phyloP scores from a whole-genome alignment of 345 rosid genomes.

The Dipteronia sinensis region DNA sequence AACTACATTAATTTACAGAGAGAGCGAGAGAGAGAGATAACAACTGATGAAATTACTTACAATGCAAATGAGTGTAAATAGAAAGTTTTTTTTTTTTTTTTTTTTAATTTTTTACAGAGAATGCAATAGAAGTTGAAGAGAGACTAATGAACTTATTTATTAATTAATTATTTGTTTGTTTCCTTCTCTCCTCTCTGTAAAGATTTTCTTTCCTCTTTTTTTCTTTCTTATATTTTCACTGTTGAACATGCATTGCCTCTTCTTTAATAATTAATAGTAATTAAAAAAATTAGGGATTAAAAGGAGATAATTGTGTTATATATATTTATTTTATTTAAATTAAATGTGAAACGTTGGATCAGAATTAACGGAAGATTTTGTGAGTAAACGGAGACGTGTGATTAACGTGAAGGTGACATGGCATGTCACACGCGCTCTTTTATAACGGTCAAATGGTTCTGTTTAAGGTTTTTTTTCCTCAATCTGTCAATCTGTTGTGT shows the following conservation, averaged over 20 bases:
- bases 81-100: no score
- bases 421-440: constrained; percentile 24
- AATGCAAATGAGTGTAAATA: neutral
- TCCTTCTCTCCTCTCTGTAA: neutral
- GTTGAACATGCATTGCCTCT: neutral
- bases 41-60: neutral
- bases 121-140: neutral
- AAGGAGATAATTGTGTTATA: neutral
- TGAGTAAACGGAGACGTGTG: constrained; percentile 19
- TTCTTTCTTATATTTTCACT: neutral
- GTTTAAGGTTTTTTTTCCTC: neutral
- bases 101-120: no score
- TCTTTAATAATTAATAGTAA: neutral
- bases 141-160: neutral
- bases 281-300: neutral
- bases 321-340: neutral
- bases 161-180: neutral
- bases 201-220: neutral
- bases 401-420: constrained; percentile 27
- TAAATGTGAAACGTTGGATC: neutral
- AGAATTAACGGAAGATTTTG: neutral
- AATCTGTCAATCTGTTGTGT: neutral
- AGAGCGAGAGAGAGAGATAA: neutral
- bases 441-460: constrained; percentile 23
- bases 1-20: neutral